A percentile compares a stretch with the other conserved stretches of the same genome.
These are phyloP conservation scores for Digitaria exilis DNA, from an alignment of 202 grass and related monocot genomes.

Conservation along the genomic window DNA sequence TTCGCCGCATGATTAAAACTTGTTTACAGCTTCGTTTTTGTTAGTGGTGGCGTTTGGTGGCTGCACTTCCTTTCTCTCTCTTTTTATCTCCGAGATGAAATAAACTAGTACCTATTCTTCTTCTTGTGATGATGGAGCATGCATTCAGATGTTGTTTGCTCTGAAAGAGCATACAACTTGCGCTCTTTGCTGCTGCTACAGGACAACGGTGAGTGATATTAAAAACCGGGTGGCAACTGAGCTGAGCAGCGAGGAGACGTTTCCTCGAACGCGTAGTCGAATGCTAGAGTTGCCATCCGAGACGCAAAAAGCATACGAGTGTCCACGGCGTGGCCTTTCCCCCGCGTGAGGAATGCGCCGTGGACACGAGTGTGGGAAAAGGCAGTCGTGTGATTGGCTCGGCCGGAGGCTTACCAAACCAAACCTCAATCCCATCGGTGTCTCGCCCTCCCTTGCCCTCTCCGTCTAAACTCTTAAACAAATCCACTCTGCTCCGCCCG, in stretches of 20 bases:
- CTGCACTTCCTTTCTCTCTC: background rate
- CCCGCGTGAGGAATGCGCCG: background rate
- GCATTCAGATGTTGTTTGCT: background rate
- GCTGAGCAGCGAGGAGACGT: no score
- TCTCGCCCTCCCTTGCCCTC: background rate
- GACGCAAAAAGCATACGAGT: conserved; percentile 28
- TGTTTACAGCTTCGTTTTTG: no score
- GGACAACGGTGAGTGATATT: no score
- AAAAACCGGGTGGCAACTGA: no score
- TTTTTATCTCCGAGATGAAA: background rate
- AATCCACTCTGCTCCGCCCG: background rate
- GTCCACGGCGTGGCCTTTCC: background rate
- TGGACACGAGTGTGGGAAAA: background rate
- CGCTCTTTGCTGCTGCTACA: background rate
- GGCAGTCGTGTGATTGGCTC: conserved; percentile 11
- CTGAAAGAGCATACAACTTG: background rate
- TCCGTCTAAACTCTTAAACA: no score
- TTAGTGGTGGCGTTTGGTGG: conserved; percentile 1
- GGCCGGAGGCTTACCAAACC: background rate
- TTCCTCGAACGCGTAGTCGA: no score
- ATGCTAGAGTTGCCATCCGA: background rate
- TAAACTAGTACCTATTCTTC: background rate
- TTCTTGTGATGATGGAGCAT: background rate
- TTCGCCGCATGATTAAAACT: background rate
- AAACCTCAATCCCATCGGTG: background rate